phyloP scores from a whole-genome alignment of 73 alveolate genomes.

The Tetrahymena elliotti region DNA sequence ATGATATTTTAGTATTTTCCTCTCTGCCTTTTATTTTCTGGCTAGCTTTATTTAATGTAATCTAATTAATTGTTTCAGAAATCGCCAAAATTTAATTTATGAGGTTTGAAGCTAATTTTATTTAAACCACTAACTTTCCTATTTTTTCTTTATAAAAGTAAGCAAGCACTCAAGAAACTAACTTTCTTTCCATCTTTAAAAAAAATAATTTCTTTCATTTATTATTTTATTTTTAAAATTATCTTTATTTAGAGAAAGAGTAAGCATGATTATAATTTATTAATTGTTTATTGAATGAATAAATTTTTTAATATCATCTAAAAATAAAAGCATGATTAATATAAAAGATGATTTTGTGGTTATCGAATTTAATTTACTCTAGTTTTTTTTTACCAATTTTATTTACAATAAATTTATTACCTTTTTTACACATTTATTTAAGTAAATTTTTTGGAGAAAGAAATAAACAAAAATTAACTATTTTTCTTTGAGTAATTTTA shows the following conservation, averaged over 20 bases:
- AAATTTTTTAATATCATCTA: not conserved
- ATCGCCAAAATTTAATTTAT: not conserved
- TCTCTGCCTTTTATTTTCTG: not conserved
- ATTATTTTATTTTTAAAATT: no score
- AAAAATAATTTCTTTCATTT: no score
- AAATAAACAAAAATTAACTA: no score
- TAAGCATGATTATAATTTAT: not conserved
- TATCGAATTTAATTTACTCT: not conserved
- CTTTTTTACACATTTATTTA: no score
- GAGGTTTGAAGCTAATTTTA: not conserved
- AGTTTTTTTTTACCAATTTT: not conserved
- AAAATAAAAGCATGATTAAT: no score
- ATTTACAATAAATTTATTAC: not conserved
- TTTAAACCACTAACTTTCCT: no score
- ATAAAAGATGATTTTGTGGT: not conserved
- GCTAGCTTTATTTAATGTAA: not conserved
- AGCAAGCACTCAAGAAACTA: not conserved
- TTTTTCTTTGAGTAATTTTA: no score
- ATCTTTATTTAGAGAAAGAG: not conserved
- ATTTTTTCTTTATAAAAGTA: no score
- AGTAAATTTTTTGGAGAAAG: no score
- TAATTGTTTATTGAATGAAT: not conserved
- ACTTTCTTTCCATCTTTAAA: no score
- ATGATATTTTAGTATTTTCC: not conserved
- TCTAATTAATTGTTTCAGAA: not conserved